phyloP scores from a whole-genome alignment of 2,329 filamentous ascomycete genomes.

The Pseudophaeomoniella oleicola region DNA sequence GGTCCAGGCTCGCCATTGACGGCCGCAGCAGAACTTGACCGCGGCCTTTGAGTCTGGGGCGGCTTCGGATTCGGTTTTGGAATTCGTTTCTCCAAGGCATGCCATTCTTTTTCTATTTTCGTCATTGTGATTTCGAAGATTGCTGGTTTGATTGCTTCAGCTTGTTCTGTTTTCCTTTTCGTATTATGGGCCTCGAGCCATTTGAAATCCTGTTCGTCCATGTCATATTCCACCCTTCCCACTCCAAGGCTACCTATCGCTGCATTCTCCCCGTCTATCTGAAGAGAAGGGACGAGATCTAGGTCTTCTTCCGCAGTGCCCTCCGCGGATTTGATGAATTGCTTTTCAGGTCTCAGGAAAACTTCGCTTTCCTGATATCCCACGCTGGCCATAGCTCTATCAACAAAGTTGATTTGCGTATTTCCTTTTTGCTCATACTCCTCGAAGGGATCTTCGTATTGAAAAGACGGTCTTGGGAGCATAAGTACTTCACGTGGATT shows the following conservation, averaged over 20 bases:
- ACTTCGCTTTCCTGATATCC: conserved; percentile 92
- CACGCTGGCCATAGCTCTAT: conserved; percentile 89
- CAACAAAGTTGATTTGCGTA: conserved; percentile 80
- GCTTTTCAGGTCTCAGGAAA: conserved; percentile 63
- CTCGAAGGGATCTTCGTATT: conserved; percentile 29
- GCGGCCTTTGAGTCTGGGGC: conserved; percentile 80
- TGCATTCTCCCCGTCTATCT: conserved; percentile 45
- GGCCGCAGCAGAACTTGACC: conserved; percentile 85
- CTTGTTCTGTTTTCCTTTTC: conserved; percentile 56
- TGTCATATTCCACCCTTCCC: conserved; percentile 91
- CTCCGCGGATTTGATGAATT: conserved; percentile 50
- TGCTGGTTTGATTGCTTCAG: conserved; percentile 77
- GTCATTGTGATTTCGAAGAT: conserved; percentile 97
- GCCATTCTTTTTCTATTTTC: conserved; percentile 98
- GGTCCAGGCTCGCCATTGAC: conserved; percentile 78
- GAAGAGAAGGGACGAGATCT: conserved; percentile 37
- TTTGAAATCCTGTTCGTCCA: conserved; percentile 97
- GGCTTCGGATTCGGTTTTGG: conserved; percentile 95
- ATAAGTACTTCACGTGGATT: conserved; percentile 34
- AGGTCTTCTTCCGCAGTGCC: conserved; percentile 50
- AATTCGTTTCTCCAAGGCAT: conserved; percentile 87
- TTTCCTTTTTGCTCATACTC: conserved; percentile 63
- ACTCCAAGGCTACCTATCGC: conserved; percentile 38
- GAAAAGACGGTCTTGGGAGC: conserved; percentile 32
- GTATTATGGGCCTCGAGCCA: conserved; percentile 80